Percentiles rank a stretch among this genome's conserved stretches.
phyloP scores from a whole-genome alignment of 345 rosid species.

The Noccaea caerulescens region DNA sequence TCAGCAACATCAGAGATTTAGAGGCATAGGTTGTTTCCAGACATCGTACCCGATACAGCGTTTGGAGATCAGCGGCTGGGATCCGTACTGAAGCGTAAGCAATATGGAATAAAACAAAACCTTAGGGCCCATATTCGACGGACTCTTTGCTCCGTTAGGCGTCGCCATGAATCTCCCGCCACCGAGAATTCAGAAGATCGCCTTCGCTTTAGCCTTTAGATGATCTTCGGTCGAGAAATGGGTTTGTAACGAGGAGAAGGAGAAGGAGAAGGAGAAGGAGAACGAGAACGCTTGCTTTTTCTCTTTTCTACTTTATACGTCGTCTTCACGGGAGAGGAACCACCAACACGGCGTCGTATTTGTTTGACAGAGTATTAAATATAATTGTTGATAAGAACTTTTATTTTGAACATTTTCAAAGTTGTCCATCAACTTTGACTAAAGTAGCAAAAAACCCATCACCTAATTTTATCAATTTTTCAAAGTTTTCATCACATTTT shows the following conservation, averaged over 20 bases:
- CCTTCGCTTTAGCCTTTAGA: conserved; percentile 17
- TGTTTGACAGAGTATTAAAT: not conserved
- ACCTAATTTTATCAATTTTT: not conserved
- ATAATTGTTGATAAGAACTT: not conserved
- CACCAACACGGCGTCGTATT: conserved; percentile 22
- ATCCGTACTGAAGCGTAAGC: conserved; percentile 88
- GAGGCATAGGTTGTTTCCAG: conserved; percentile 12
- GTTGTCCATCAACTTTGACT: not conserved
- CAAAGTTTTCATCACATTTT: not conserved
- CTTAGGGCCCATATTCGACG: conserved; percentile 46
- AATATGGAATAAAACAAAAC: conserved; percentile 73
- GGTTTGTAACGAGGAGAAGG: conserved; percentile 3
- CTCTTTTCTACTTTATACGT: conserved; percentile 18
- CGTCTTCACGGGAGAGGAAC: conserved; percentile 3
- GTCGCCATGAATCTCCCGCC: conserved; percentile 50
- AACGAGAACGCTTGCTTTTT: not conserved
- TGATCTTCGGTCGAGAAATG: not conserved
- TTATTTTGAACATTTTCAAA: not conserved
- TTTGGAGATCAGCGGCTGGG: conserved; percentile 94
- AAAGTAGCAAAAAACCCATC: not conserved
- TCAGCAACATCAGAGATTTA: not conserved
- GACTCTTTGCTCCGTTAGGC: conserved; percentile 33
- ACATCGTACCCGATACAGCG: conserved; percentile 68
- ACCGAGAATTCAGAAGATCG: conserved; percentile 19
- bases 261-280: not conserved